A percentile compares a stretch with the other conserved stretches of the same genome.
These are phyloP conservation scores for Cladosporium phlei DNA, from an alignment of 2,329 filamentous ascomycete genomes.

Conservation along the genomic window DNA sequence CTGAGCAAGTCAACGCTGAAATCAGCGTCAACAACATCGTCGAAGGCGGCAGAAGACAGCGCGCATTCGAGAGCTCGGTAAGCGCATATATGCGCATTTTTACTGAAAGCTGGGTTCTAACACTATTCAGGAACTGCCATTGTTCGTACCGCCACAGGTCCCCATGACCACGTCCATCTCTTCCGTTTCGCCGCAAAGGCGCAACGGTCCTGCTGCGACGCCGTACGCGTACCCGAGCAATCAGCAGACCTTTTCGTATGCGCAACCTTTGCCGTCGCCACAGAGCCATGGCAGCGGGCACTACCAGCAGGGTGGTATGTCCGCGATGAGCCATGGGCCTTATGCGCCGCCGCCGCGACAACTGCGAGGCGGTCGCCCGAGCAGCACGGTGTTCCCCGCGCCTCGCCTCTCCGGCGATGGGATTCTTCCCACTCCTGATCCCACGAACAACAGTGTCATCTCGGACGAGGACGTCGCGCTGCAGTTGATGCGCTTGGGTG, in stretches of 20 bases:
- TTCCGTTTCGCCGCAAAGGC: constrained; percentile 88
- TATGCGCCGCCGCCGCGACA: constrained; percentile 37
- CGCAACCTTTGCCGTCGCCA: constrained; percentile 75
- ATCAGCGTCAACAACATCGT: constrained; percentile 98
- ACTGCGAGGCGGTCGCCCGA: constrained; percentile 55
- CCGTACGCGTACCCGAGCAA: constrained; percentile 71
- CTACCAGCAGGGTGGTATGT: constrained; percentile 22
- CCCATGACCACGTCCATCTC: constrained; percentile 92
- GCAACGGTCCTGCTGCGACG: constrained; percentile 66
- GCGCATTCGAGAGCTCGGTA: constrained; percentile 93
- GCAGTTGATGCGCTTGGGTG: constrained; percentile 91
- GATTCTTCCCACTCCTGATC: constrained; percentile 86
- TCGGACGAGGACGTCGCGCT: constrained; percentile 97
- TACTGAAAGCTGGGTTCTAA: constrained; percentile 21
- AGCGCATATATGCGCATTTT: constrained; percentile 41
- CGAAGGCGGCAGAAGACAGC: constrained; percentile 90
- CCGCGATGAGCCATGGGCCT: constrained; percentile 16
- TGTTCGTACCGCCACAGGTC: constrained; percentile 92
- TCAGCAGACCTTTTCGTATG: constrained; percentile 75
- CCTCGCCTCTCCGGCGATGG: constrained; percentile 46
- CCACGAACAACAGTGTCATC: constrained; percentile 94
- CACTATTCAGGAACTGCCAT: constrained; percentile 71
- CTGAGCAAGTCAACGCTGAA: constrained; percentile 86
- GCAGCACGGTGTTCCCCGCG: constrained; percentile 35
- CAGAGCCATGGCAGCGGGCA: constrained; percentile 58